Evolutionary conservation across 495 filamentous ascomycete species (phyloP).

Genomic region (Pyrenula massariospora): DNA sequence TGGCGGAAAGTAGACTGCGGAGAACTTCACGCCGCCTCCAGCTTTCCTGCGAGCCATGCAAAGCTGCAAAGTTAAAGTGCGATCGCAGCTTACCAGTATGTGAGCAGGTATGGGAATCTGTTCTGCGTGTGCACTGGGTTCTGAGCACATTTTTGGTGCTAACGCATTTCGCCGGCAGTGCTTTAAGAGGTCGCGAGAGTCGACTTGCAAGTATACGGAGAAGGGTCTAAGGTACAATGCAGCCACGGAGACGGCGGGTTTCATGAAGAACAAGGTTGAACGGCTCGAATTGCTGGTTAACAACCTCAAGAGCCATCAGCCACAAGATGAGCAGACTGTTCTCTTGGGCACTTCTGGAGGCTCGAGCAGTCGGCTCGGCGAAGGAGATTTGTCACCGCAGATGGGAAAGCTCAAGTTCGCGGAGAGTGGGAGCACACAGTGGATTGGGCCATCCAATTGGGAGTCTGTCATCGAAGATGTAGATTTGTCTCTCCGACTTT

Average conservation of each 20-base stretch:
- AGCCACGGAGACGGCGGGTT: not conserved
- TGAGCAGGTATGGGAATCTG: not conserved
- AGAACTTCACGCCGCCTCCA: not conserved
- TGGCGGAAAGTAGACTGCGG: not conserved
- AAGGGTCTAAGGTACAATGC: not conserved
- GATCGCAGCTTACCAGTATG: not conserved
- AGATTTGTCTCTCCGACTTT: not conserved
- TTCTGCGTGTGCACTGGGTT: not conserved
- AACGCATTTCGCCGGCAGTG: not conserved
- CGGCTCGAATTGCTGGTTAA: not conserved
- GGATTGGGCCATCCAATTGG: not conserved
- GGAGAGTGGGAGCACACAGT: not conserved
- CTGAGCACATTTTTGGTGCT: not conserved
- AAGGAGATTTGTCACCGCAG: not conserved
- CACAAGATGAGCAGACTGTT: not conserved
- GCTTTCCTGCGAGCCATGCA: not conserved
- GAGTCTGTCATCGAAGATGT: not conserved
- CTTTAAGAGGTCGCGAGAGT: not conserved
- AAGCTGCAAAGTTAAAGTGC: not conserved
- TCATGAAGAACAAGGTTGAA: not conserved
- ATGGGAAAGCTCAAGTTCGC: not conserved
- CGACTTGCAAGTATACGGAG: not conserved
- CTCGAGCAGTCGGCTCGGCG: not conserved
- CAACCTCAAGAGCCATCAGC: not conserved
- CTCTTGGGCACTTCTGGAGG: not conserved